phyloP scores from a whole-genome alignment of 192 early-diverging fungal species.

The Mortierella hygrophila region DNA sequence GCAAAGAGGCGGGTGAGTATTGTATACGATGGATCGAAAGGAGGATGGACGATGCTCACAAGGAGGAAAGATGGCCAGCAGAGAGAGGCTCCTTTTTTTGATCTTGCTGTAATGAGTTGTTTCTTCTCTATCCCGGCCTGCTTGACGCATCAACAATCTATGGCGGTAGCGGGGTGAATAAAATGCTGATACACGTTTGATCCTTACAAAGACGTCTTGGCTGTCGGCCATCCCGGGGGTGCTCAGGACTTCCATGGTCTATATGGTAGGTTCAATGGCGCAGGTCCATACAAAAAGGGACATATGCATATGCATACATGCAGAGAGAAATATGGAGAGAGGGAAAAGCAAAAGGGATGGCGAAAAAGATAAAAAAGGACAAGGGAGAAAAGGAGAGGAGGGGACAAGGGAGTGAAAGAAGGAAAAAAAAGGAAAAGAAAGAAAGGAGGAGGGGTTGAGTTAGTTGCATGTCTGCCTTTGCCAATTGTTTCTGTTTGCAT shows the following conservation, averaged over 20 bases:
- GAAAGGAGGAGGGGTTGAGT: not conserved
- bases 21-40: not conserved
- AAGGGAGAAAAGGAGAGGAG: not conserved
- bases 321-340: not conserved
- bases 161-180: not conserved
- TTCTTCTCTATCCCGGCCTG: not conserved
- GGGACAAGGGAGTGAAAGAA: not conserved
- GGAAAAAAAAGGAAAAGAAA: not conserved
- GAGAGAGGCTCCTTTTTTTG: not conserved
- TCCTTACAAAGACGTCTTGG: constrained; percentile 31
- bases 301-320: not conserved
- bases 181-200: not conserved
- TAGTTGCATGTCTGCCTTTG: not conserved
- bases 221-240: constrained; percentile 11
- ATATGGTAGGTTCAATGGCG: not conserved
- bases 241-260: constrained; percentile 41
- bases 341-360: not conserved
- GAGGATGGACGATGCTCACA: constrained; percentile 1
- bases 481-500: not conserved
- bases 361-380: not conserved
- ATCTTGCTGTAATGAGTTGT: not conserved
- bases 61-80: not conserved
- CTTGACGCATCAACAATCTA: not conserved
- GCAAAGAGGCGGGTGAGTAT: not conserved
- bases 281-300: constrained; percentile 3